Evolutionary conservation across 1,284 basidiomycete genomes (phyloP).

Genomic region (Peniophora sp.): DNA sequence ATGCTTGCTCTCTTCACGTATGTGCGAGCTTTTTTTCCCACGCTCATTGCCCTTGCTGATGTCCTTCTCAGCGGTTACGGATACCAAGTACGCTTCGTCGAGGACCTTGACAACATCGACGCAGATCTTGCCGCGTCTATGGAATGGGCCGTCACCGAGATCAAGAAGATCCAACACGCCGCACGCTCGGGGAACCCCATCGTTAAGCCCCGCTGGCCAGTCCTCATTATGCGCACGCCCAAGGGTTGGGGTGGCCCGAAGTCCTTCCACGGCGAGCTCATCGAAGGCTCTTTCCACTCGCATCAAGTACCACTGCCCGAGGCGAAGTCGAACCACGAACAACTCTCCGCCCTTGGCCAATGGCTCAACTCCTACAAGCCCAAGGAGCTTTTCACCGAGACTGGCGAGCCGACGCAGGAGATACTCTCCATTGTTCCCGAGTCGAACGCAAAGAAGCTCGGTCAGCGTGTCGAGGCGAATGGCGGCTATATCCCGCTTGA

Average conservation of each 20-base stretch:
- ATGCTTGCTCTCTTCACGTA: constrained; percentile 62
- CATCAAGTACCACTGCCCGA: constrained; percentile 80
- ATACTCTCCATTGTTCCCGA: constrained; percentile 55
- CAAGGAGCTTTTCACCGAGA: constrained; percentile 49
- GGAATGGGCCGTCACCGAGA: constrained; percentile 77
- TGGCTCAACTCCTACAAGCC: constrained; percentile 70
- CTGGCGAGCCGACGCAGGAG: constrained; percentile 40
- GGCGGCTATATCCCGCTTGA: constrained; percentile 52
- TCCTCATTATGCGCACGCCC: constrained; percentile 76
- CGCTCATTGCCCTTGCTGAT: not conserved
- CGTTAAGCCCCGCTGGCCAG: constrained; percentile 80
- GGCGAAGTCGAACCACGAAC: constrained; percentile 54
- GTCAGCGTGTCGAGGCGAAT: constrained; percentile 61
- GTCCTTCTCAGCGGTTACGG: constrained; percentile 58
- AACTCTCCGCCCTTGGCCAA: constrained; percentile 53
- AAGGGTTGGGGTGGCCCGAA: constrained; percentile 75
- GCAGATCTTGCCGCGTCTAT: constrained; percentile 71
- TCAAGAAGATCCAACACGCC: constrained; percentile 69
- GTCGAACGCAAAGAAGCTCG: constrained; percentile 46
- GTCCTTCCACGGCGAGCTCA: constrained; percentile 51
- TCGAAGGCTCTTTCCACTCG: constrained; percentile 72
- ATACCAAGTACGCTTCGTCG: constrained; percentile 81
- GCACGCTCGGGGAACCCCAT: constrained; percentile 71
- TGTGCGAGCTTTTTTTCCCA: constrained; percentile 12
- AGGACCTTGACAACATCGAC: constrained; percentile 59